Conservation (phyloP, 2,329 filamentous ascomycete species). For the Ascocoryne sarcoides region DNA sequence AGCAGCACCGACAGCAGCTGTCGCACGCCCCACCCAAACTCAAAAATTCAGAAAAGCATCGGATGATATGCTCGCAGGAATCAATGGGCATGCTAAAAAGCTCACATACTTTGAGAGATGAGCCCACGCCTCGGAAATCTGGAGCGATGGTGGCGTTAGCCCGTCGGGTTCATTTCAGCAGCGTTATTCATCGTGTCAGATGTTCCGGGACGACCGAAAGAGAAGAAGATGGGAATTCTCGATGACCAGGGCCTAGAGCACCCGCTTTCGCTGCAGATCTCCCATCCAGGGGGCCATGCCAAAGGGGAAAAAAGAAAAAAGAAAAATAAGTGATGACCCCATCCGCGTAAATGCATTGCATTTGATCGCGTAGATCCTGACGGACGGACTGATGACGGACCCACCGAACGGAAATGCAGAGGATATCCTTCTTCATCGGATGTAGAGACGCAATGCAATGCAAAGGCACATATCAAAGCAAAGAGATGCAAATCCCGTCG, state of each 20-base stretch:
- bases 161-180: background rate
- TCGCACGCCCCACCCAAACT: too few relatives aligned
- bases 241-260: background rate
- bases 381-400: background rate
- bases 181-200: too few relatives aligned
- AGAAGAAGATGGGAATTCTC: background rate
- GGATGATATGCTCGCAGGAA: background rate
- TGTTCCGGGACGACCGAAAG: background rate
- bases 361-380: background rate
- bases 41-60: background rate
- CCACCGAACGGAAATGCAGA: too few relatives aligned
- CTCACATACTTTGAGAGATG: conserved; percentile 13
- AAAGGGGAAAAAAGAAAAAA: too few relatives aligned
- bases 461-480: too few relatives aligned
- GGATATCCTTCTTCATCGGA: too few relatives aligned
- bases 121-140: conserved; percentile 11
- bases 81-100: conserved; percentile 1
- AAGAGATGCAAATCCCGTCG: too few relatives aligned
- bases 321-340: too few relatives aligned
- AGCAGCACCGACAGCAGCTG: too few relatives aligned
- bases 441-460: background rate
- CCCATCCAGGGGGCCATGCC: background rate
- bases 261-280: background rate
- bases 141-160: conserved; percentile 11
- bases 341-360: too few relatives aligned